Evolutionary conservation across 768 basidiomycete genomes (phyloP), one percentile per base, ranked within the genome.

Genomic region (Lactarius evosmus): DNA sequence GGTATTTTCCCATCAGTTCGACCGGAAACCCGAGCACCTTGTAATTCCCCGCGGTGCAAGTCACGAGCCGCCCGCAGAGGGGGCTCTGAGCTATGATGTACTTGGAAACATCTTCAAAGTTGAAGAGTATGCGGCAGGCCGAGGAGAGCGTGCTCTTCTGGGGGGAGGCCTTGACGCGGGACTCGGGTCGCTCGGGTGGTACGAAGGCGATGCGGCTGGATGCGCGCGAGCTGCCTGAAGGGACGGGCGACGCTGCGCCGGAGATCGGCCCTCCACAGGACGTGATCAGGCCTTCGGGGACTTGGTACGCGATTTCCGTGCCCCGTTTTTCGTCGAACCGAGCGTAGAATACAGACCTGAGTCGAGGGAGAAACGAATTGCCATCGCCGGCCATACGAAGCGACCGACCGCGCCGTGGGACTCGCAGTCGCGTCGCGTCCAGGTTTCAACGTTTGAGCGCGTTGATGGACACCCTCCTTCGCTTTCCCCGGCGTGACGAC

Each of bases 21-120:
- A 93, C 87, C 3, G 97, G 97, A 71, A 95, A 94, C 1, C 96
- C 96, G 55, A 97, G 88, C 60, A 99, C 86, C 63, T 94, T 87
- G 73, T 93, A 88, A 36, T 82, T 85, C 50, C 83, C 83, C 0
- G 91, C 91, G 11, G 93, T 83, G 67, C 91, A 94, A 19, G 87
- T 93, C 52, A 98, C 90, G 25, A 99, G 84, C 65, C 93, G 83
- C 19, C 93, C 93, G 69, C 93, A 96, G 14, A 98, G 78, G 9
- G 88, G 82, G 60, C 86, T 85, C 17, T 85, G 88, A 2, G 97
- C 96, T 58, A 99, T 95, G 32, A 98, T 87, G 79, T 94, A 98
- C 75, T 90, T 94, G 19, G 92, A 91, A 60, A 98, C 89, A 68
- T 93, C 89, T 58, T 87, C 85, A 70, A 98, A 97, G 71, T 93